These are phyloP conservation scores for Rubia balearica DNA, from an alignment of 305 asterid genomes.

Conservation along the genomic window DNA sequence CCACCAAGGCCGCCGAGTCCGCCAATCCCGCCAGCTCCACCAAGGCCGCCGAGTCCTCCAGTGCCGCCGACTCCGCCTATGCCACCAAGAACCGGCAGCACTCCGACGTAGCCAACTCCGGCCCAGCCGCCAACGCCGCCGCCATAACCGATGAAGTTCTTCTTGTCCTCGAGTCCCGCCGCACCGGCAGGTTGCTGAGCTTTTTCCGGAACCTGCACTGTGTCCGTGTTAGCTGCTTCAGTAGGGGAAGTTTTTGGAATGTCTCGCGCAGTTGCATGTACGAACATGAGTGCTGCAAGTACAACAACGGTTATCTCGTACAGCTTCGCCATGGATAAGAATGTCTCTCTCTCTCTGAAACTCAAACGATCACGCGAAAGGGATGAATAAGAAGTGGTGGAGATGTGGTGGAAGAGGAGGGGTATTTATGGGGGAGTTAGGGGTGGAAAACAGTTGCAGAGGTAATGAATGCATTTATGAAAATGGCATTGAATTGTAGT, in stretches of 20 bases:
- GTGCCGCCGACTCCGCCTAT: constrained; percentile 18
- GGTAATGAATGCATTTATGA: constrained; percentile 21
- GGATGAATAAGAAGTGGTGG: neutral
- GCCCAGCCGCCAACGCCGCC: constrained; percentile 77
- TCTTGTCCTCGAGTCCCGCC: constrained; percentile 40
- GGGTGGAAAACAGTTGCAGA: constrained; percentile 31
- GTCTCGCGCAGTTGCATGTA: constrained; percentile 49
- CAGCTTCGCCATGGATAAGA: constrained; percentile 31
- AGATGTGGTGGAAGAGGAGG: constrained; percentile 12
- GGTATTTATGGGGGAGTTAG: constrained; percentile 34
- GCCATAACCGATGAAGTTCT: constrained; percentile 52
- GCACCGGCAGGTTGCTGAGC: constrained; percentile 13
- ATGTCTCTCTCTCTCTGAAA: constrained; percentile 31
- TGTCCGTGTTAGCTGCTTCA: constrained; percentile 3
- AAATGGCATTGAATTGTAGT: constrained; percentile 20
- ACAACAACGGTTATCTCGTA: constrained; percentile 33
- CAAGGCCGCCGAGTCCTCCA: constrained; percentile 3
- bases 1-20: constrained; percentile 39
- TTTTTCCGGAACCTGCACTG: constrained; percentile 3
- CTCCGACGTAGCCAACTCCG: constrained; percentile 59
- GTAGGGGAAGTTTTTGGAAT: constrained; percentile 35
- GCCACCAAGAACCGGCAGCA: constrained; percentile 42
- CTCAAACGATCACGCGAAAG: neutral
- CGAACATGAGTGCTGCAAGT: constrained; percentile 30
- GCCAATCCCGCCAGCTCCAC: constrained; percentile 24